Percentiles rank a stretch among this genome's conserved stretches.
phyloP scores from a whole-genome alignment of 208 protist species.

The Phytomonas francai region DNA sequence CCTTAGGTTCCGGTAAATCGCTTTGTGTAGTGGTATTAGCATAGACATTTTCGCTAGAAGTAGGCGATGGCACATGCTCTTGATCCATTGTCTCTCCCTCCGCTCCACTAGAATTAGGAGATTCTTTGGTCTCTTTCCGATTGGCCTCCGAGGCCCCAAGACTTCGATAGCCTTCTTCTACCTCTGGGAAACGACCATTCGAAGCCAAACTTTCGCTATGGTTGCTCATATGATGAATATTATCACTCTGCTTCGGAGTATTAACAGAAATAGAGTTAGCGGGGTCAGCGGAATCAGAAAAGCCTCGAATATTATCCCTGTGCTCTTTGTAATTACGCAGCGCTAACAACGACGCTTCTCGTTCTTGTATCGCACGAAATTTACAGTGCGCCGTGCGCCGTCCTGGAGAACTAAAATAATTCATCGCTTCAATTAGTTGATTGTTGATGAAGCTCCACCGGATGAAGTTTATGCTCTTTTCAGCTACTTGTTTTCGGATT shows the following conservation, averaged over 20 bases:
- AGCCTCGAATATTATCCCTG: neutral
- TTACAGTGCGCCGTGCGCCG: neutral
- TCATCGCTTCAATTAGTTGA: neutral
- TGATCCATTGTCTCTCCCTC: neutral
- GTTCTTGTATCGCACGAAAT: neutral
- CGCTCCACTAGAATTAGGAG: neutral
- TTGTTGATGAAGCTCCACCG: neutral
- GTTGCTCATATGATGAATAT: neutral
- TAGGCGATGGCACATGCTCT: neutral
- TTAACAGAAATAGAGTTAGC: neutral
- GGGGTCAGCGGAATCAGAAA: neutral
- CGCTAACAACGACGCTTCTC: neutral
- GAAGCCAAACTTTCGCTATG: neutral
- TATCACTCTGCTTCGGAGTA: neutral
- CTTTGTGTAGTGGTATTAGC: neutral
- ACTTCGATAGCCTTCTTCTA: neutral
- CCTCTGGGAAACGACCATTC: neutral
- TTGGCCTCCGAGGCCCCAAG: neutral
- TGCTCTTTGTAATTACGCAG: neutral
- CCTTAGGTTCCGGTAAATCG: constrained; percentile 22
- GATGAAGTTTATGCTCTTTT: neutral
- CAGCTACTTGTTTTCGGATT: neutral
- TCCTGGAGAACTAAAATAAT: neutral
- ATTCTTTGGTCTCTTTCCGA: neutral
- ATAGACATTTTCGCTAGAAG: neutral